Evolutionary conservation across 176 grass and related monocot species (phyloP).

Genomic region (Zoysia pacifica): DNA sequence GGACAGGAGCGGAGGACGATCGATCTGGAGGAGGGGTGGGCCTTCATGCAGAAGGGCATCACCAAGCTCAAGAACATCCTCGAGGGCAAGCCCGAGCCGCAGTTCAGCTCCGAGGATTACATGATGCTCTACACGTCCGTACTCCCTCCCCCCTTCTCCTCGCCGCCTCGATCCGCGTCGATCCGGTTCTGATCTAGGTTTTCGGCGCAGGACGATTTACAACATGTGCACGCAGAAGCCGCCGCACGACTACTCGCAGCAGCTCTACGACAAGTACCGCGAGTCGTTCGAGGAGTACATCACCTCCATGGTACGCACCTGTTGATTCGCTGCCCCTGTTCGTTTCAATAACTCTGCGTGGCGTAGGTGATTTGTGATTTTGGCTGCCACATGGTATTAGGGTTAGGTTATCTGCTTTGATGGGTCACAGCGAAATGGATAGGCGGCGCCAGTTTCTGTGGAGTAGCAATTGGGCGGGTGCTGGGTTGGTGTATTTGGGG

Average conservation of each 20-base stretch:
- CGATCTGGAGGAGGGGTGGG: constrained; percentile 70
- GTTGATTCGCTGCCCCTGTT: not conserved
- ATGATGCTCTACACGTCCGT: constrained; percentile 87
- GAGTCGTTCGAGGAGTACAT: constrained; percentile 74
- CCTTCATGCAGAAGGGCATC: constrained; percentile 74
- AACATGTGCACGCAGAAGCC: constrained; percentile 92
- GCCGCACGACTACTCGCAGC: constrained; percentile 69
- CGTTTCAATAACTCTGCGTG: no score
- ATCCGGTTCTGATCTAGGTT: not conserved
- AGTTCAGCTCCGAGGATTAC: constrained; percentile 69
- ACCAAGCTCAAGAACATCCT: constrained; percentile 69
- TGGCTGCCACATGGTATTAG: not conserved
- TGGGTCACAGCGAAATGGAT: not conserved
- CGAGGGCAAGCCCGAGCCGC: constrained; percentile 55
- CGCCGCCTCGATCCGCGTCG: not conserved
- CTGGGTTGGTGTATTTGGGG: not conserved
- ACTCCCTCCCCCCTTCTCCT: not conserved
- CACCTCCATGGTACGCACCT: constrained; percentile 46
- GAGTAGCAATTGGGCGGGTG: not conserved
- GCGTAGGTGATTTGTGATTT: not conserved
- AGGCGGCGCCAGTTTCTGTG: not conserved
- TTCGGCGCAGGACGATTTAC: constrained; percentile 62
- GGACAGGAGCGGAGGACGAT: constrained; percentile 75
- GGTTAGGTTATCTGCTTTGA: not conserved
- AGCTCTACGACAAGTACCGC: constrained; percentile 72